These are phyloP conservation scores for Starmera pachycereana DNA, from an alignment of 805 yeast genomes.

Conservation along the genomic window DNA sequence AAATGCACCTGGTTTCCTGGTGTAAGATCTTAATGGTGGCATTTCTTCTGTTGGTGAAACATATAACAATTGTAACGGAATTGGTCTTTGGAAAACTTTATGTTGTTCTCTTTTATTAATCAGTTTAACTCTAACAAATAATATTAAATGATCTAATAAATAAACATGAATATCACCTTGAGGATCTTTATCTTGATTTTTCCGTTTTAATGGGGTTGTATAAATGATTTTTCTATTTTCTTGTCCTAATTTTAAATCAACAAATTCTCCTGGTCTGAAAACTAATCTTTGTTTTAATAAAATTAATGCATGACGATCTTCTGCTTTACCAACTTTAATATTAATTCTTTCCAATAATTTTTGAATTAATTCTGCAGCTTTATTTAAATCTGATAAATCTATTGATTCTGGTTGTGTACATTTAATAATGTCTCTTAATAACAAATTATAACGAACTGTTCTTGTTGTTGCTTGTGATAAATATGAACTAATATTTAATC, in stretches of 20 bases:
- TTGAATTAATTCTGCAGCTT: conserved; percentile 67
- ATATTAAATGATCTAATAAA: conserved; percentile 76
- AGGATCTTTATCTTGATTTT: conserved; percentile 62
- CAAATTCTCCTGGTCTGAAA: conserved; percentile 73
- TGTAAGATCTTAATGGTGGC: conserved; percentile 42
- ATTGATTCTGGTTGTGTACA: conserved; percentile 75
- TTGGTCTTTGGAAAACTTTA: conserved; percentile 83
- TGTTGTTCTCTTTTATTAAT: conserved; percentile 87
- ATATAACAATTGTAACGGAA: conserved; percentile 68
- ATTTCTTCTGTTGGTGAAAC: conserved; percentile 71
- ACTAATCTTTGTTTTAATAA: conserved; percentile 78
- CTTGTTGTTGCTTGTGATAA: conserved; percentile 92
- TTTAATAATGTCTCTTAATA: conserved; percentile 74
- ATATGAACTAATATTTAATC: conserved; percentile 86
- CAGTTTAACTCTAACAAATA: conserved; percentile 77
- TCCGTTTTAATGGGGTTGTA: conserved; percentile 65
- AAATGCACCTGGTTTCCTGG: conserved; percentile 23
- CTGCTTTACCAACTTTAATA: conserved; percentile 86
- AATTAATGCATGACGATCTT: conserved; percentile 84
- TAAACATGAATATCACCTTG: conserved; percentile 80
- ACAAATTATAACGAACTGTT: conserved; percentile 86
- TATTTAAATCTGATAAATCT: conserved; percentile 40
- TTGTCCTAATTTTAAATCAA: conserved; percentile 74
- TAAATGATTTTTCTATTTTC: conserved; percentile 73
- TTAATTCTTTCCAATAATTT: conserved; percentile 63